These are phyloP conservation scores for Volvox africanus DNA, from an alignment of 139 green algal species.

Conservation along the genomic window DNA sequence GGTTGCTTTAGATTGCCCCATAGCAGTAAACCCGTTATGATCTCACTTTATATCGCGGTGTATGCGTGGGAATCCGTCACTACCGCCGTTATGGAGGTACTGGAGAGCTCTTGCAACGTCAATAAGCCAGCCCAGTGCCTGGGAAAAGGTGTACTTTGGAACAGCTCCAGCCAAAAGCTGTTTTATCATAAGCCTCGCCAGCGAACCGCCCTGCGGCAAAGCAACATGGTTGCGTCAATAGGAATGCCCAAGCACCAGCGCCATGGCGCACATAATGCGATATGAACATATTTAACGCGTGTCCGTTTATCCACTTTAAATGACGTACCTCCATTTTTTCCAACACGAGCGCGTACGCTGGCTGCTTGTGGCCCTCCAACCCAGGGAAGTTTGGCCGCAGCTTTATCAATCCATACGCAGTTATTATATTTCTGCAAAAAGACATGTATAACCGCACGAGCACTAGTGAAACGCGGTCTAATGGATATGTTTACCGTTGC, in stretches of 20 bases:
- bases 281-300: not conserved
- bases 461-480: too few species aligned
- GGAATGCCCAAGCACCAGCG: not conserved
- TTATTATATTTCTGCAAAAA: conserved; percentile 35
- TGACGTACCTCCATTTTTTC: conserved; percentile 36
- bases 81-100: conserved; percentile 34
- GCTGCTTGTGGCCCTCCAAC: not conserved
- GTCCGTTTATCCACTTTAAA: not conserved
- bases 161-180: conserved; percentile 12
- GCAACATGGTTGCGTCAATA: not conserved
- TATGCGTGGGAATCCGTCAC: conserved; percentile 21
- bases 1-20: too few species aligned
- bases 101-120: conserved; percentile 31
- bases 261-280: too few species aligned
- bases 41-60: conserved; percentile 43
- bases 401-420: conserved; percentile 21
- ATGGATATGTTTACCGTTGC: too few species aligned
- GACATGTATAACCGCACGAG: too few species aligned
- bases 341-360: conserved; percentile 13
- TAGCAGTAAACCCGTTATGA: too few species aligned
- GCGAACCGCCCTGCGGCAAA: conserved; percentile 20
- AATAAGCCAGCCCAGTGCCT: conserved; percentile 33
- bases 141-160: conserved; percentile 38
- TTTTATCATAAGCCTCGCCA: conserved; percentile 35
- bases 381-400: conserved; percentile 17